phyloP scores from a whole-genome alignment of 768 basidiomycete species.

The Amanita fuliginea region DNA sequence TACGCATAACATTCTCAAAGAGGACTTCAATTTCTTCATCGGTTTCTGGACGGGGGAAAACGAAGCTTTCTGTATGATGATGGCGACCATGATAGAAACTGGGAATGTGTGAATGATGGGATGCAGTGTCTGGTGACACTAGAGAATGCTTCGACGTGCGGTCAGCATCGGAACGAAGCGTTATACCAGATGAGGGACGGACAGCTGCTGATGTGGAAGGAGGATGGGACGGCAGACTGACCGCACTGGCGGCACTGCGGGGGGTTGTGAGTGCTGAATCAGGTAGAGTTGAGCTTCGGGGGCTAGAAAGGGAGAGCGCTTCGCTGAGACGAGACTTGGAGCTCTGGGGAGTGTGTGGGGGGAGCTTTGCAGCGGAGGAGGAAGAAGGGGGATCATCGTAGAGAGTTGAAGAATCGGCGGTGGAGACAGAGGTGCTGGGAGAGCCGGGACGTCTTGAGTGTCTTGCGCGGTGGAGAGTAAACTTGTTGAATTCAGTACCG shows the following conservation, averaged over 20 bases:
- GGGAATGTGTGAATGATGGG: conserved; percentile 35
- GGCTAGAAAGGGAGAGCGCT: conserved; percentile 37
- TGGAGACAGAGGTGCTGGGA: conserved; percentile 36
- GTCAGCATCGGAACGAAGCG: conserved; percentile 46
- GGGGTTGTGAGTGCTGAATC: conserved; percentile 41
- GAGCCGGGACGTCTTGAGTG: conserved; percentile 33
- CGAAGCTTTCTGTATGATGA: conserved; percentile 36
- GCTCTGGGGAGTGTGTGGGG: conserved; percentile 21
- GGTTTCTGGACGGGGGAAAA: conserved; percentile 70
- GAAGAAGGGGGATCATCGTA: conserved; percentile 39
- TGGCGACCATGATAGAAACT: conserved; percentile 42
- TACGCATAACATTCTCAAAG: conserved; percentile 68
- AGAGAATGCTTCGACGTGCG: conserved; percentile 54
- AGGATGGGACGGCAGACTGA: conserved; percentile 11
- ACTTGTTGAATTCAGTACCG: conserved; percentile 65
- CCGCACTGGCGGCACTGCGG: conserved; percentile 11
- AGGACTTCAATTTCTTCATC: conserved; percentile 71
- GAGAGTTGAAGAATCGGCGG: conserved; percentile 48
- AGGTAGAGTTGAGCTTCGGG: conserved; percentile 35
- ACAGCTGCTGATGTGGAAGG: conserved; percentile 24
- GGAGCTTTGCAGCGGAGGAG: conserved; percentile 15
- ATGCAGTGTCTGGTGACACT: conserved; percentile 30
- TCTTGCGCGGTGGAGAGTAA: conserved; percentile 36
- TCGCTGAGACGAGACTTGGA: conserved; percentile 43
- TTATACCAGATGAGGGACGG: conserved; percentile 39